These are phyloP conservation scores for Theobroma grandiflorum DNA, from an alignment of 441 rosid genomes.

Conservation along the genomic window DNA sequence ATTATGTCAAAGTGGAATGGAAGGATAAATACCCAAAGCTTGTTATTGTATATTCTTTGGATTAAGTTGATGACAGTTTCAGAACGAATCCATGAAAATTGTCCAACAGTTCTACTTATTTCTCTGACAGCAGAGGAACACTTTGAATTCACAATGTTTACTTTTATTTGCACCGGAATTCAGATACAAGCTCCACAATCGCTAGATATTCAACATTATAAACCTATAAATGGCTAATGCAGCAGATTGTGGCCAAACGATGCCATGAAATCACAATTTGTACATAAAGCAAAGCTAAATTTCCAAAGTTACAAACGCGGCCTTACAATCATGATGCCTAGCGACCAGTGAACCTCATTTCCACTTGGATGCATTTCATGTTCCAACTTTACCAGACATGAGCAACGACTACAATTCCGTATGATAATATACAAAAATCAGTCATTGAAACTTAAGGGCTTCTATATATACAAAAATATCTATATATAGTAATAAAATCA, in stretches of 20 bases:
- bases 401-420: not conserved
- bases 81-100: not conserved
- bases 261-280: not conserved
- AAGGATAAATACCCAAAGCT: not conserved
- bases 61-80: not conserved
- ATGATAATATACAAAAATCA: not conserved
- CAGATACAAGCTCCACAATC: not conserved
- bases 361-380: not conserved
- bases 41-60: not conserved
- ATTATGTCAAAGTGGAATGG: not conserved
- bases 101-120: not conserved
- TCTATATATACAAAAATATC: conserved; percentile 1
- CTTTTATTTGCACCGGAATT: not conserved
- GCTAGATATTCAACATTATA: not conserved
- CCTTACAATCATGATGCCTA: not conserved
- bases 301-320: not conserved
- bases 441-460: conserved; percentile 5
- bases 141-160: not conserved
- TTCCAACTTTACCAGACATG: conserved; percentile 1
- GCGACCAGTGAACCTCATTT: not conserved
- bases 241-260: not conserved
- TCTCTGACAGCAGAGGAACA: not conserved
- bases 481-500: conserved; percentile 15
- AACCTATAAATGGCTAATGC: not conserved
- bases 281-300: not conserved